Conservation (phyloP, 768 basidiomycete species). For the Naganishia vaughanmartiniae region DNA sequence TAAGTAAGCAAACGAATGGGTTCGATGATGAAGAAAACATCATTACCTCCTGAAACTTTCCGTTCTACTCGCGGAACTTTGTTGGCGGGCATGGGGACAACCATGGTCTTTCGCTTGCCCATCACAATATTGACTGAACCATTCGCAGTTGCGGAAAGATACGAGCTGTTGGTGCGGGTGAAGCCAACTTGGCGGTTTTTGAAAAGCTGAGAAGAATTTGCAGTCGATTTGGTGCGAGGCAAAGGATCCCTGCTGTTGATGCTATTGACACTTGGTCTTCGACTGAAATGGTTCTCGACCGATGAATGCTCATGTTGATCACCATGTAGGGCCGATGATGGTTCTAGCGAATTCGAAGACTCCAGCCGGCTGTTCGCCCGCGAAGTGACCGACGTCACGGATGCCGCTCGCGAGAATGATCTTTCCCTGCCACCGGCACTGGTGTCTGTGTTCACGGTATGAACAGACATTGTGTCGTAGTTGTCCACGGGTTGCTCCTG, state of each 20-base stretch:
- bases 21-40: neutral
- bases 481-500: neutral
- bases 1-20: neutral
- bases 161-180: constrained; percentile 39
- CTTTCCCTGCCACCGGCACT: neutral
- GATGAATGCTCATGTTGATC: neutral
- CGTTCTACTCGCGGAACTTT: neutral
- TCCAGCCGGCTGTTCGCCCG: neutral
- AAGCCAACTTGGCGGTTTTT: constrained; percentile 47
- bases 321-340: neutral
- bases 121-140: constrained; percentile 24
- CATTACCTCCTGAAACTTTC: constrained; percentile 6
- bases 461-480: neutral
- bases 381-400: constrained; percentile 1
- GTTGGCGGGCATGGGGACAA: constrained; percentile 15
- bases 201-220: constrained; percentile 37
- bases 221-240: neutral
- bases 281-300: neutral
- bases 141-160: constrained; percentile 1
- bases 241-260: neutral
- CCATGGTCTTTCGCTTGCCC: constrained; percentile 33
- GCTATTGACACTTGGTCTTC: neutral
- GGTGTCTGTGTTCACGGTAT: neutral
- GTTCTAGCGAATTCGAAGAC: neutral
- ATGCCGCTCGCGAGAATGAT: constrained; percentile 9